These are phyloP conservation scores for Coemansia sp. DNA, from an alignment of 192 early-diverging fungal species.

Conservation along the genomic window DNA sequence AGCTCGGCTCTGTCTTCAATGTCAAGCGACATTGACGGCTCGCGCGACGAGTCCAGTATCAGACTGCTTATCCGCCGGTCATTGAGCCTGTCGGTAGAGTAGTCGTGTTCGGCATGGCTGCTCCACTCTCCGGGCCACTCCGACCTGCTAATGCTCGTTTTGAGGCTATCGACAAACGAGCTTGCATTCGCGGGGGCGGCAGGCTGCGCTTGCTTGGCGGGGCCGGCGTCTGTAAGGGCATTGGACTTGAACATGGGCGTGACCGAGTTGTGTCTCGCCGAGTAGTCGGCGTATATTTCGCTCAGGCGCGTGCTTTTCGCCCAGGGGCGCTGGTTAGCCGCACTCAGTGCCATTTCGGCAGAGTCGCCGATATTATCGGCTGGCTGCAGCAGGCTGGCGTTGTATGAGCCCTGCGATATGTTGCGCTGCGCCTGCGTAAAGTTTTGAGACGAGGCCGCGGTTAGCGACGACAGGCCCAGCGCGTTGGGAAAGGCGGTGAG, in stretches of 20 bases:
- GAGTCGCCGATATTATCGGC: neutral
- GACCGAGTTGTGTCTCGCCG: conserved; percentile 53
- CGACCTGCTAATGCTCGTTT: conserved; percentile 31
- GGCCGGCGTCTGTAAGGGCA: neutral
- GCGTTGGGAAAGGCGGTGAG: conserved; percentile 18
- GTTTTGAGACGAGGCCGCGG: conserved; percentile 10
- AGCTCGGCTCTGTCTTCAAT: conserved; percentile 13
- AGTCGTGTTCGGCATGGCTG: conserved; percentile 10
- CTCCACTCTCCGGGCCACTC: conserved; percentile 36
- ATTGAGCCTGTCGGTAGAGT: conserved; percentile 25
- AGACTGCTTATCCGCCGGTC: conserved; percentile 30
- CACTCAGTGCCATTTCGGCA: neutral
- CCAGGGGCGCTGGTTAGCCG: conserved; percentile 34
- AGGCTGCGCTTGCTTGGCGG: conserved; percentile 5
- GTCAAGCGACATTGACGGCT: conserved; percentile 35
- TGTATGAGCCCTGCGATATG: conserved; percentile 29
- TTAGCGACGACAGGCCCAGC: conserved; percentile 44
- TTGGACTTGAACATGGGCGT: conserved; percentile 41
- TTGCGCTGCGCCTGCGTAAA: conserved; percentile 16
- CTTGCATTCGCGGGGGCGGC: conserved; percentile 19
- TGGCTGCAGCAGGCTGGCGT: conserved; percentile 4
- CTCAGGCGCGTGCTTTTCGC: conserved; percentile 57
- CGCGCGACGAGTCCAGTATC: conserved; percentile 32
- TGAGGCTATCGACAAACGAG: conserved; percentile 54
- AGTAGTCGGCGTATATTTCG: conserved; percentile 59